A percentile compares a stretch with the other conserved stretches of the same genome.
phyloP scores from a whole-genome alignment of 179 eudicot genomes.

The Patellifolia procumbens region DNA sequence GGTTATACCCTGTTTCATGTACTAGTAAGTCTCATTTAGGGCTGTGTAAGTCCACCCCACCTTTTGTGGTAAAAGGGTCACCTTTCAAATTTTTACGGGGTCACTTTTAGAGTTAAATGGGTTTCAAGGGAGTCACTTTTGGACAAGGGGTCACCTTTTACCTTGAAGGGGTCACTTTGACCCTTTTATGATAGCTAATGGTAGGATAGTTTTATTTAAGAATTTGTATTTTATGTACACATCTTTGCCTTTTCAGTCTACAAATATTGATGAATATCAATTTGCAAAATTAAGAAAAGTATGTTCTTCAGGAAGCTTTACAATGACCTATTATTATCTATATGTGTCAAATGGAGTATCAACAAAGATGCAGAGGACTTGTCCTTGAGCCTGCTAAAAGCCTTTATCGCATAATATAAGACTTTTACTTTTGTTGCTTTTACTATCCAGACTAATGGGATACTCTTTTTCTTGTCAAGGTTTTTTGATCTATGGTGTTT shows the following conservation, averaged over 20 bases:
- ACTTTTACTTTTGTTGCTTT: constrained; percentile 16
- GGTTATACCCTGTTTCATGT: neutral
- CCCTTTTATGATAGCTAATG: too few species aligned
- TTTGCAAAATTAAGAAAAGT: neutral
- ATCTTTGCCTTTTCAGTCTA: neutral
- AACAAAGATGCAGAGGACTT: neutral
- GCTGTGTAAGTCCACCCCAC: too few species aligned
- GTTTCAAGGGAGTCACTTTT: too few species aligned
- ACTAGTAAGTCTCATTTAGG: too few species aligned
- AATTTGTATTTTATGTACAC: neutral
- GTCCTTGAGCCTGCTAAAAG: neutral
- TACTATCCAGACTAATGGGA: constrained; percentile 1
- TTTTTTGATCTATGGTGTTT: constrained; percentile 83
- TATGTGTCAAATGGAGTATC: neutral
- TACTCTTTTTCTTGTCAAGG: constrained; percentile 40
- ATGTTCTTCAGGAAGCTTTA: too few species aligned
- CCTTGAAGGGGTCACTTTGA: too few species aligned
- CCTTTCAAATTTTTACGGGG: too few species aligned
- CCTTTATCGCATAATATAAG: neutral
- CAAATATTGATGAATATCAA: neutral
- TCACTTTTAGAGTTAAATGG: too few species aligned
- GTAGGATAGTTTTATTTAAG: too few species aligned
- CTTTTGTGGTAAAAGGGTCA: too few species aligned
- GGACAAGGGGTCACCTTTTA: too few species aligned
- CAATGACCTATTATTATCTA: neutral